phyloP scores from a whole-genome alignment of 805 yeast genomes.

The Wickerhamiella kurtzmanii region DNA sequence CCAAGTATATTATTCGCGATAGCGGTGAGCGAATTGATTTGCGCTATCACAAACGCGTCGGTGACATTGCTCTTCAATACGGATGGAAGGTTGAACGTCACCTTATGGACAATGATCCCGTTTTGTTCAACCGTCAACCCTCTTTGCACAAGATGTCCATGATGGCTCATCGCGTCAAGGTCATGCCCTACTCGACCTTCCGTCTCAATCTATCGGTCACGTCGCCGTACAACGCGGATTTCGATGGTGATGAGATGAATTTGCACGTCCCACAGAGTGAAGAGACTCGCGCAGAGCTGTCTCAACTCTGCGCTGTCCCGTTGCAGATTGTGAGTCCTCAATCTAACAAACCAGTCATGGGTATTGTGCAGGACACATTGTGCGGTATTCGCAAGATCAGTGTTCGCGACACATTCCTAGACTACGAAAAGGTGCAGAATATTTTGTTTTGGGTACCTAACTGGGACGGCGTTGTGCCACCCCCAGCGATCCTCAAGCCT shows the following conservation, averaged over 20 bases:
- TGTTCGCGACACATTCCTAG: slow-evolving; percentile 74
- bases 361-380: slow-evolving; percentile 96
- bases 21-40: slow-evolving; percentile 98
- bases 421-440: slow-evolving; percentile 89
- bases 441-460: slow-evolving; percentile 95
- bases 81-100: slow-evolving; percentile 99
- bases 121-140: slow-evolving; percentile 96
- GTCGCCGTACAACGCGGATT: slow-evolving; percentile 99
- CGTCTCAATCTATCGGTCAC: slow-evolving; percentile 93
- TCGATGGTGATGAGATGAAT: slow-evolving; percentile 99
- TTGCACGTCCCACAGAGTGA: slow-evolving; percentile 98
- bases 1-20: slow-evolving; percentile 94
- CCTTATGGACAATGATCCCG: slow-evolving; percentile 94
- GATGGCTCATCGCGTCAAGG: slow-evolving; percentile 99
- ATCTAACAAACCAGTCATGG: slow-evolving; percentile 98
- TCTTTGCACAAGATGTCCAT: slow-evolving; percentile 98
- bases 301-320: slow-evolving; percentile 93
- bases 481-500: slow-evolving; percentile 87
- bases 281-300: slow-evolving; percentile 92
- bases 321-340: slow-evolving; percentile 96
- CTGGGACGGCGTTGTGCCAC: slow-evolving; percentile 97
- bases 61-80: slow-evolving; percentile 92
- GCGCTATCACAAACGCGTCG: slow-evolving; percentile 94
- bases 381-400: slow-evolving; percentile 97
- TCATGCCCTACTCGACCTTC: slow-evolving; percentile 97